Evolutionary conservation across 805 yeast species (phyloP).

Genomic region (Candida pseudofarinosa): DNA sequence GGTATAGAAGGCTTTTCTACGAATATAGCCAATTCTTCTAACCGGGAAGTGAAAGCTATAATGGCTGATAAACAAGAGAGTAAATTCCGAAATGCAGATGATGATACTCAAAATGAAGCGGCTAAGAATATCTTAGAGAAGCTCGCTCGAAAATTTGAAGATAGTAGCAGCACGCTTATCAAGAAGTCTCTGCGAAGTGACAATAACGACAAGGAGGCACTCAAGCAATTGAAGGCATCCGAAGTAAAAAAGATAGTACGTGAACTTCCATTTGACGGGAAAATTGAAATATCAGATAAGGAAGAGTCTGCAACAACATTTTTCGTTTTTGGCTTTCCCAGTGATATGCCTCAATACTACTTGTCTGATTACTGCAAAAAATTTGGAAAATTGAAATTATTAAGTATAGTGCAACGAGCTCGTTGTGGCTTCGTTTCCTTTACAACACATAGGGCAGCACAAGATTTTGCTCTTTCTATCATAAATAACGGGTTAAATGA

Average conservation of each 20-base stretch:
- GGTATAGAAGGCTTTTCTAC: constrained; percentile 34
- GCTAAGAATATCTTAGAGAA: constrained; percentile 53
- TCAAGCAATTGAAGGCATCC: constrained; percentile 17
- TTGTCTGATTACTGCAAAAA: constrained; percentile 46
- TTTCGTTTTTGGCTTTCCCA: constrained; percentile 72
- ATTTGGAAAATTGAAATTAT: constrained; percentile 44
- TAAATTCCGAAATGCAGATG: constrained; percentile 35
- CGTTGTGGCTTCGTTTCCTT: constrained; percentile 64
- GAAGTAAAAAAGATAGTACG: constrained; percentile 52
- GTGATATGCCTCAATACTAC: constrained; percentile 60
- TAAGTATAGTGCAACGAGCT: constrained; percentile 54
- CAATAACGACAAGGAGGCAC: constrained; percentile 2
- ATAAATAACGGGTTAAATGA: constrained; percentile 21
- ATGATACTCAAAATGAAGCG: constrained; percentile 14
- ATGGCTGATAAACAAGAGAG: constrained; percentile 47
- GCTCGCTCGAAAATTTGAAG: constrained; percentile 34
- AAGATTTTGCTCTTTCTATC: constrained; percentile 27
- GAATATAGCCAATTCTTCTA: constrained; percentile 14
- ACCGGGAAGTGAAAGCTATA: constrained; percentile 36
- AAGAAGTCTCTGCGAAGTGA: constrained; percentile 3
- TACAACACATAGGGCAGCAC: constrained; percentile 47
- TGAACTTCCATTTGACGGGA: constrained; percentile 67
- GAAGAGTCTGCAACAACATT: constrained; percentile 48
- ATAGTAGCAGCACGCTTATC: neutral
- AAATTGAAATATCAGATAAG: constrained; percentile 37